These are phyloP conservation scores for Talaromyces rugulosus DNA, from an alignment of 2,329 filamentous ascomycete species.

Conservation along the genomic window DNA sequence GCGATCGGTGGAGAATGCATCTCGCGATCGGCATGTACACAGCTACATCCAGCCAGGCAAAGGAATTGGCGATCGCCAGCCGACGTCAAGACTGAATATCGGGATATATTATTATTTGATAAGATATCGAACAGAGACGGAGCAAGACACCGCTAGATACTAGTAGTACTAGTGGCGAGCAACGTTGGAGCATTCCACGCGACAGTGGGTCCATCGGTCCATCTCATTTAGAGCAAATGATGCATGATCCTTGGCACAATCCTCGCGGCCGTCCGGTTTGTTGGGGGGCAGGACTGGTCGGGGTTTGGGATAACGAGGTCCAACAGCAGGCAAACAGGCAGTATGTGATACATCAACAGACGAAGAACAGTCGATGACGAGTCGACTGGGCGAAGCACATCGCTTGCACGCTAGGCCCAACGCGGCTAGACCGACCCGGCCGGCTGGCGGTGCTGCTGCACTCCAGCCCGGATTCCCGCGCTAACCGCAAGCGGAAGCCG, in stretches of 20 bases:
- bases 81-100: neutral
- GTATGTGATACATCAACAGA: neutral
- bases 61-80: neutral
- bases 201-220: slow-evolving; percentile 11
- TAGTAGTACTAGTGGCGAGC: too few relatives aligned
- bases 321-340: too few relatives aligned
- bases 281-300: too few relatives aligned
- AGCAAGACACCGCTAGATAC: too few relatives aligned
- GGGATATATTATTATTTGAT: neutral
- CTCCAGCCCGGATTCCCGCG: slow-evolving; percentile 1
- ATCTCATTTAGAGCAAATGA: neutral
- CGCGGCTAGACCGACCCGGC: neutral
- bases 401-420: neutral
- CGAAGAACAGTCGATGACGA: neutral
- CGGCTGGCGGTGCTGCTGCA: slow-evolving; percentile 1
- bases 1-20: neutral
- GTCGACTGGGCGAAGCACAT: neutral
- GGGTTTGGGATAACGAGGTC: too few relatives aligned
- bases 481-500: neutral
- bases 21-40: neutral
- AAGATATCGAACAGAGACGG: neutral
- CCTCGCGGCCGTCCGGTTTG: neutral
- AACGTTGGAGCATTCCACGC: slow-evolving; percentile 10
- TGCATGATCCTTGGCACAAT: neutral
- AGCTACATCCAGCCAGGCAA: too few relatives aligned